Percentiles rank a stretch among this genome's conserved stretches.
These are phyloP conservation scores for Brachypodium distachyon DNA, from an alignment of 202 grass and related monocot genomes.

Conservation along the genomic window DNA sequence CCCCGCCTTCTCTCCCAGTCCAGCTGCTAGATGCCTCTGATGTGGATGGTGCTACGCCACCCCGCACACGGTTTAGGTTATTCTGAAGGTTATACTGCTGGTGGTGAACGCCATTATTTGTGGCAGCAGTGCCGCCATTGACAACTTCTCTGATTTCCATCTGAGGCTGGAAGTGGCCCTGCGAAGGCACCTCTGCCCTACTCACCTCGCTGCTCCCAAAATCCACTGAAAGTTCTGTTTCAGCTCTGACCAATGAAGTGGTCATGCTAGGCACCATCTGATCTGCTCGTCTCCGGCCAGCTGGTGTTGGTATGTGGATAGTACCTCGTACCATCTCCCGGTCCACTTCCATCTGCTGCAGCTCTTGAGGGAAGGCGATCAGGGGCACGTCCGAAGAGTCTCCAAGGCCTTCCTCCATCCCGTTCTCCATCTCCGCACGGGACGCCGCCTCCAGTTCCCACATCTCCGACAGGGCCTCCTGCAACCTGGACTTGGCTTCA, in stretches of 20 bases:
- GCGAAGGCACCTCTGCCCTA: slow-evolving; percentile 71
- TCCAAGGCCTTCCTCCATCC: slow-evolving; percentile 91
- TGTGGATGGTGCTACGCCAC: slow-evolving; percentile 22
- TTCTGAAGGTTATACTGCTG: slow-evolving; percentile 48
- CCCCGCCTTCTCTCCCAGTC: slow-evolving; percentile 67
- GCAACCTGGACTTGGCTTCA: slow-evolving; percentile 66
- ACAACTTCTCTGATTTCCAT: slow-evolving; percentile 19
- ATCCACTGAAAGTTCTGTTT: slow-evolving; percentile 37
- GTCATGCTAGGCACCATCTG: slow-evolving; percentile 98
- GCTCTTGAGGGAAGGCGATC: slow-evolving; percentile 63
- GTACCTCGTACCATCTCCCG: slow-evolving; percentile 17
- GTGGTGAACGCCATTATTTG: slow-evolving; percentile 26
- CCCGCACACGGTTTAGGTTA: slow-evolving; percentile 12
- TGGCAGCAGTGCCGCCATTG: not conserved
- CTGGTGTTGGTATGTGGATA: not conserved
- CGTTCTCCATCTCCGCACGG: slow-evolving; percentile 74
- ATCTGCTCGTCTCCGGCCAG: slow-evolving; percentile 49
- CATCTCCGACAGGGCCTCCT: slow-evolving; percentile 72
- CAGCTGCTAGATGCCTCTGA: slow-evolving; percentile 71
- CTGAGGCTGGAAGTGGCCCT: slow-evolving; percentile 22
- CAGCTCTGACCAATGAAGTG: slow-evolving; percentile 65
- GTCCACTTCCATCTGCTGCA: slow-evolving; percentile 63
- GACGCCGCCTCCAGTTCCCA: slow-evolving; percentile 89
- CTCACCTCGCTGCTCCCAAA: slow-evolving; percentile 39
- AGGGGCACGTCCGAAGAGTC: slow-evolving; percentile 70